Evolutionary conservation across 495 filamentous ascomycete genomes (phyloP).

Genomic region (Penicillium atrosanguineum): DNA sequence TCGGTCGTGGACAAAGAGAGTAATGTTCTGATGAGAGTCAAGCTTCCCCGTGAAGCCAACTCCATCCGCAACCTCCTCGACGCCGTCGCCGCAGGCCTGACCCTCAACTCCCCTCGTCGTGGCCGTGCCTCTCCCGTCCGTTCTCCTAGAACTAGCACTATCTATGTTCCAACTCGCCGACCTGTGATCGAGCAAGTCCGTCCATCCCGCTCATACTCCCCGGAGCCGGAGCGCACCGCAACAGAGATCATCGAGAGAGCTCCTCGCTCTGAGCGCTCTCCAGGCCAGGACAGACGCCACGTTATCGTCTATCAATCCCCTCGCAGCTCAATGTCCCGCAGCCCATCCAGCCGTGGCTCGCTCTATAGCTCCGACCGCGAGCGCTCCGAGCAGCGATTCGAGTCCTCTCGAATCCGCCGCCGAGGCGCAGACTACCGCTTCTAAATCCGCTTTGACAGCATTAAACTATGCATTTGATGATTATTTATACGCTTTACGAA

Average conservation of each 20-base stretch:
- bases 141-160: constrained; percentile 33
- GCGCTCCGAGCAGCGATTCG: constrained; percentile 38
- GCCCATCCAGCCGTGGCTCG: constrained; percentile 41
- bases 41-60: constrained; percentile 42
- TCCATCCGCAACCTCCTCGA: constrained; percentile 44
- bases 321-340: constrained; percentile 27
- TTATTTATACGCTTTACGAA: constrained; percentile 8
- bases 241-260: constrained; percentile 38
- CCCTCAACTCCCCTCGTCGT: constrained; percentile 22
- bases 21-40: constrained; percentile 43
- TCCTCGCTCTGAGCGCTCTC: constrained; percentile 16
- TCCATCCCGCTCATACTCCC: constrained; percentile 16
- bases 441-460: constrained; percentile 3
- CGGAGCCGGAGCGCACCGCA: constrained; percentile 8
- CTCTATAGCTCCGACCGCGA: constrained; percentile 39
- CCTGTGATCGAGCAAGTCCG: constrained; percentile 14
- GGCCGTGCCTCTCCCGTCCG: constrained; percentile 17
- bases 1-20: constrained; percentile 47
- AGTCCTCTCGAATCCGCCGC: constrained; percentile 30
- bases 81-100: constrained; percentile 47
- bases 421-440: constrained; percentile 34
- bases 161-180: constrained; percentile 35
- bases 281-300: constrained; percentile 20
- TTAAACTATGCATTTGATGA: neutral
- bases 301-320: constrained; percentile 38